These are phyloP conservation scores for Rhizopus delemar DNA, from an alignment of 371 early-diverging fungal genomes.

Conservation along the genomic window DNA sequence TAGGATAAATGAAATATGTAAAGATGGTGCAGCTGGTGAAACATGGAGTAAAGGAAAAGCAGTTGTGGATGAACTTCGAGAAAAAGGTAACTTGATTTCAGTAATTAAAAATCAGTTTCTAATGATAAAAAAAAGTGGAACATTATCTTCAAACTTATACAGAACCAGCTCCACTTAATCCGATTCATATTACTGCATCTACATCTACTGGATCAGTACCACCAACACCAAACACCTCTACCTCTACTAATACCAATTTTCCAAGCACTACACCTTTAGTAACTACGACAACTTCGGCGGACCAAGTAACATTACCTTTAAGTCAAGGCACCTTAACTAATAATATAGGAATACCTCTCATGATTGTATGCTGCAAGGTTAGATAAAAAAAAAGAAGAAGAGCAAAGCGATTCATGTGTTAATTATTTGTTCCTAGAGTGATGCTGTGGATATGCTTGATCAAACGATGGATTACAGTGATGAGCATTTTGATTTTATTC, in stretches of 20 bases:
- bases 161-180: conserved; percentile 41
- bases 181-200: conserved; percentile 37
- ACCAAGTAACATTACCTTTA: conserved; percentile 74
- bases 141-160: conserved; percentile 63
- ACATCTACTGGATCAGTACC: conserved; percentile 37
- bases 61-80: conserved; percentile 72
- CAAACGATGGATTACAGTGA: conserved; percentile 86
- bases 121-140: conserved; percentile 48
- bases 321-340: conserved; percentile 78
- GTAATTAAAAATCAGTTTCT: neutral
- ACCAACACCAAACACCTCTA: conserved; percentile 11
- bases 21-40: conserved; percentile 56
- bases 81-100: conserved; percentile 54
- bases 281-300: conserved; percentile 51
- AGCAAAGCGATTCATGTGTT: too few relatives aligned
- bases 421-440: conserved; percentile 58
- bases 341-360: conserved; percentile 88
- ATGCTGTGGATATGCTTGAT: conserved; percentile 74
- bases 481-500: conserved; percentile 93
- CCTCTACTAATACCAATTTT: conserved; percentile 1
- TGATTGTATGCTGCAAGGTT: conserved; percentile 91
- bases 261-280: conserved; percentile 30
- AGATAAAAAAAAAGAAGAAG: neutral
- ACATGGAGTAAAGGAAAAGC: conserved; percentile 69
- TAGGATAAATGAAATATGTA: conserved; percentile 62